Base-by-base conservation (phyloP, 352 stramenopile genomes). In the Pythium utonaiense region DNA sequence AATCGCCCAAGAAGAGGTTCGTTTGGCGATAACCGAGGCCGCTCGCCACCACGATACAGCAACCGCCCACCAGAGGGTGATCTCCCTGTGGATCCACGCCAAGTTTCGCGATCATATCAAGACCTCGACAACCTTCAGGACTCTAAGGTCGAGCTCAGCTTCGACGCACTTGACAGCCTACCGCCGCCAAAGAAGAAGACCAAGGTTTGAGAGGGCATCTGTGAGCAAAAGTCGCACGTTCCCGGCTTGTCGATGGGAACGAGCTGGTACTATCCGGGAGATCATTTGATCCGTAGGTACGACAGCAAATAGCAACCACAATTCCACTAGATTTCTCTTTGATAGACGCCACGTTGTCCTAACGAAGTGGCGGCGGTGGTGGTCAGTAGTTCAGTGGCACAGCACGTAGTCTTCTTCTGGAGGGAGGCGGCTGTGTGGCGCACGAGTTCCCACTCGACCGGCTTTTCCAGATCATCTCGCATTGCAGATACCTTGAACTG, bases 151-250 rank as follows among this genome's bases (percentile, higher is more conserved):
- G 83, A 94, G 59, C 60, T 94, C 58, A 90, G 77, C 55, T 94
- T 94, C 62, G 80, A 93, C 44, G 83, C 80, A 27, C 69, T 94
- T 21, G 79, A 89, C 42, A 91, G 73, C 34, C 71, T 94, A 47
- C 84, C 83, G 36, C 84, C 84, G 41, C 84, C 84, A 17, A 94
- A 94, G 72, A 94, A 94, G 74, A 89, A 91, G 75, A 79, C 78
- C 16, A 93, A 93, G 49, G 69, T 88, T 48, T 91, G 53, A 75
- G 36, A 21, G 13, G 3, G n/a, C 4, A 8, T 19, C 27, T 9
- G n/a, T 12, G 19, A 47, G 12, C 17, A 21, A 47, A 19, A 47
- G 40, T 25, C 40, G 40, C 40, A 47, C n/a, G 40, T 25, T 47
- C 40, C 40, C n/a, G 14, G 40, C 19, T 47, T 27, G 12, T 47